Base-by-base conservation (phyloP, 768 basidiomycete genomes). In the Scleroderma citrinum region DNA sequence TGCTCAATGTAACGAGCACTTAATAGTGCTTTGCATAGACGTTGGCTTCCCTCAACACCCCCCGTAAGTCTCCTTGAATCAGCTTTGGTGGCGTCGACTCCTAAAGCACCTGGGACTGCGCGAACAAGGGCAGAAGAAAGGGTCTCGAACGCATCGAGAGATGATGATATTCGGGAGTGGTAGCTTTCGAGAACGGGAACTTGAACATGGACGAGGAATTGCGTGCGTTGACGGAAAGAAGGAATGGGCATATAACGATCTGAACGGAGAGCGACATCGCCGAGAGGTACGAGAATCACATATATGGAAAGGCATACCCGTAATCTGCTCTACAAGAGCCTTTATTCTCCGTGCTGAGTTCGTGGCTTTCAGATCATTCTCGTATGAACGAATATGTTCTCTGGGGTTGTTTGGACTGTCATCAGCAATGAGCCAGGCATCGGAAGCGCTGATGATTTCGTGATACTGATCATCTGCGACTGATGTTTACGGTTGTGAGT, bases 161-260 rank as follows among this genome's bases (percentile, higher is more conserved):
- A 92, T 8, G 85, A 80, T 1, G 80, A 74, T 63, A 99, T 83
- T 17, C 94, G 83, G 8, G 71, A 67, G 52, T 82, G 77, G 64
- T 96, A 99, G 5, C 76, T 70, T 49, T 87, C 79, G 12, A 99
- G 69, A 12, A 96, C 62, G 1, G 94, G 92, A 1, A 97, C 70
- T 67, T 99, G 96, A 14, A 95, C 80, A 8, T 77, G 73, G 36
- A 85, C 74, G 48, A 99, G 77, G 71, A 98, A 99, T 34, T 83
- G 83, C 0, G 83, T 82, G 32, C 87, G 85, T 49, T 96, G 87
- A 10, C 72, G 61, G 49, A 87, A 77, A 45, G 76, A 77, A 0
- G 95, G 94, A 4, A 99, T 75, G 0, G 90, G 87, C 8, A 85
- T 82, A 65, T 97, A 99, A 10, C 94, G 93, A 63, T 95, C 93